Percentiles rank a stretch among this genome's conserved stretches.
phyloP scores from a whole-genome alignment of 768 basidiomycete species.

The Tricholoma sp. region DNA sequence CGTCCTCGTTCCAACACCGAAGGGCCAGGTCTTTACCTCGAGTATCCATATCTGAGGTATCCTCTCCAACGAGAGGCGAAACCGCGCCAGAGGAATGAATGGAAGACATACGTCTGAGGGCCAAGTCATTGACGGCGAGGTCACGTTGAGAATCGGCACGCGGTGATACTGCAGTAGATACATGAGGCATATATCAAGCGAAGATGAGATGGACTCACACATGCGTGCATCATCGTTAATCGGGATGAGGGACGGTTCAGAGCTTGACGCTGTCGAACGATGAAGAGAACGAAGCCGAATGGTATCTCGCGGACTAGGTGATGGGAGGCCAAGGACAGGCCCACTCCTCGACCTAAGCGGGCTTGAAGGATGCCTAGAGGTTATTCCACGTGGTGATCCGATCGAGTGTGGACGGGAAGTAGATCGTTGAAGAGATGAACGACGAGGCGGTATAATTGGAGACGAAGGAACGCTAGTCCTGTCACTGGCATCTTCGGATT shows the following conservation, averaged over 20 bases:
- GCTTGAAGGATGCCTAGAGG: constrained; percentile 33
- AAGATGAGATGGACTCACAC: constrained; percentile 33
- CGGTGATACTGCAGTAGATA: constrained; percentile 17
- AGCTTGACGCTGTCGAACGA: constrained; percentile 69
- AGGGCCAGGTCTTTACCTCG: constrained; percentile 69
- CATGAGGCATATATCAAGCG: background rate
- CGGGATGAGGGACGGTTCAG: constrained; percentile 76
- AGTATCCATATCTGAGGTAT: constrained; percentile 50
- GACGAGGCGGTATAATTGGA: constrained; percentile 45
- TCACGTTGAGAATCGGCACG: constrained; percentile 48
- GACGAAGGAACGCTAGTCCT: constrained; percentile 18
- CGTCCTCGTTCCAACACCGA: constrained; percentile 84
- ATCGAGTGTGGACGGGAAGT: constrained; percentile 19
- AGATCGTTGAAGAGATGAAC: constrained; percentile 40
- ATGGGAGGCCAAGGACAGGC: constrained; percentile 21
- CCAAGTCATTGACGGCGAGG: constrained; percentile 45
- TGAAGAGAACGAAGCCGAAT: constrained; percentile 57
- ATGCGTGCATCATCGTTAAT: constrained; percentile 42
- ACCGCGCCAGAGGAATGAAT: constrained; percentile 42
- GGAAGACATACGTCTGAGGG: constrained; percentile 39
- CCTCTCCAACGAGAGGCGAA: constrained; percentile 44
- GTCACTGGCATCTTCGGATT: constrained; percentile 17
- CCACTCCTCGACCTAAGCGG: constrained; percentile 41
- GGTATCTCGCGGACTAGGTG: constrained; percentile 25
- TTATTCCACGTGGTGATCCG: constrained; percentile 28